Evolutionary conservation across 139 green algal species (phyloP).

Genomic region (Ettlia oleoabundans): DNA sequence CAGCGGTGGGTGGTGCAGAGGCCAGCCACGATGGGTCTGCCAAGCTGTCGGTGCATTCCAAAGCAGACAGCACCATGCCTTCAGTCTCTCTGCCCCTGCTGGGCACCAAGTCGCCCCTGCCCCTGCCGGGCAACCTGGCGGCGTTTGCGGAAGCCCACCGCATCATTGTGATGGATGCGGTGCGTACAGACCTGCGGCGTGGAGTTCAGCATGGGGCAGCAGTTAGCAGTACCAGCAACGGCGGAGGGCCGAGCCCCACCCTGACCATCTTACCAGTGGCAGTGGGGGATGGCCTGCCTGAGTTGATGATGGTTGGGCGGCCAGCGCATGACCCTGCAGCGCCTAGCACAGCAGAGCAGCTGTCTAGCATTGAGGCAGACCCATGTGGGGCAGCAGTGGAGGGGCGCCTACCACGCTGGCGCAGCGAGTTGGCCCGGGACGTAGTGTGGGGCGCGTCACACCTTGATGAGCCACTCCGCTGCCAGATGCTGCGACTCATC

Average conservation of each 20-base stretch:
- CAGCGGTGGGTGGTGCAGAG: not conserved
- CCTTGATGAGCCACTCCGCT: slow-evolving; percentile 45
- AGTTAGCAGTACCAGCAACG: not conserved
- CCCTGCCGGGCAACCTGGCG: slow-evolving; percentile 57
- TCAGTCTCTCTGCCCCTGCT: not conserved
- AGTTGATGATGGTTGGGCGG: slow-evolving; percentile 45
- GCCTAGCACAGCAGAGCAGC: not conserved
- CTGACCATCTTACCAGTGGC: slow-evolving; percentile 45
- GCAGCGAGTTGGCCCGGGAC: slow-evolving; percentile 40
- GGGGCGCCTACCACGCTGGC: slow-evolving; percentile 41
- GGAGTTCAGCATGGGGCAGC: not conserved
- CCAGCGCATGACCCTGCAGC: not conserved
- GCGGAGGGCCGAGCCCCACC: not conserved
- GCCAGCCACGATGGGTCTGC: not conserved
- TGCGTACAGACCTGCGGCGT: slow-evolving; percentile 58
- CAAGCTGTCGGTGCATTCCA: not conserved
- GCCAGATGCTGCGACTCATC: slow-evolving; percentile 65
- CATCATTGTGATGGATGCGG: slow-evolving; percentile 76
- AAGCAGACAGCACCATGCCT: too few relatives aligned
- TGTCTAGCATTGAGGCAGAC: not conserved
- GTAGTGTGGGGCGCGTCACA: slow-evolving; percentile 54
- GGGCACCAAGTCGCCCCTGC: not conserved
- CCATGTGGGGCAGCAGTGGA: slow-evolving; percentile 1
- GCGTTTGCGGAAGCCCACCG: slow-evolving; percentile 75
- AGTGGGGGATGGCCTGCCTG: slow-evolving; percentile 36